A percentile compares a stretch with the other conserved stretches of the same genome.
phyloP scores from a whole-genome alignment of 306 rosid genomes.

The Spatholobus suberectus region DNA sequence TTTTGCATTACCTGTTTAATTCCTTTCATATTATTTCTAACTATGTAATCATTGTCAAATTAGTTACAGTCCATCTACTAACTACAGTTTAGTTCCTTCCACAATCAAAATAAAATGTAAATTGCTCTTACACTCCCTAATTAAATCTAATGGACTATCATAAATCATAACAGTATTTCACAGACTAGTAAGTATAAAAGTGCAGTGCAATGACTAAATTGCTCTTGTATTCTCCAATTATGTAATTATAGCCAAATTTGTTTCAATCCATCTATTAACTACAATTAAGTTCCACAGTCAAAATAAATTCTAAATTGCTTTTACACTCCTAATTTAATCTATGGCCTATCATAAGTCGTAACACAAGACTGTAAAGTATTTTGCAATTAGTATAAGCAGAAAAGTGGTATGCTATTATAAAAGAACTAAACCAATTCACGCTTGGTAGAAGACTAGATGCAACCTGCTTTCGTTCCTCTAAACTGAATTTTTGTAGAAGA shows the following conservation, averaged over 20 bases:
- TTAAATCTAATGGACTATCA: conserved; percentile 3
- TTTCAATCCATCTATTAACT: conserved; percentile 12
- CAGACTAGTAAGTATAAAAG: conserved; percentile 8
- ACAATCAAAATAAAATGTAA: background rate
- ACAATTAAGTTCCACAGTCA: background rate
- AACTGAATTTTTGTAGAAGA: conserved; percentile 83
- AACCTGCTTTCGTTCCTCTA: conserved; percentile 78
- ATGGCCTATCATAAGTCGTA: background rate
- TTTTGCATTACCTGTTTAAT: background rate
- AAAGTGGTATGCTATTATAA: background rate
- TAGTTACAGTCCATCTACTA: background rate
- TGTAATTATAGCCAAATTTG: background rate
- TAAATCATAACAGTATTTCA: background rate
- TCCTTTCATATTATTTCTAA: background rate
- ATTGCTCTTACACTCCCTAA: background rate
- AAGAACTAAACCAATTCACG: conserved; percentile 9
- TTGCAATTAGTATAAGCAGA: conserved; percentile 10
- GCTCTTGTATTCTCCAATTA: background rate
- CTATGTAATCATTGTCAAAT: background rate
- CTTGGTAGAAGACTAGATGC: conserved; percentile 7
- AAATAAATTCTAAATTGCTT: background rate
- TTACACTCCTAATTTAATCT: background rate
- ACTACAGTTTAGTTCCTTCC: background rate
- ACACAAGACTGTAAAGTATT: background rate
- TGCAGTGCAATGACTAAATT: background rate